Conservation (phyloP, 495 filamentous ascomycete species). For the Lasiosphaeris hirsuta region DNA sequence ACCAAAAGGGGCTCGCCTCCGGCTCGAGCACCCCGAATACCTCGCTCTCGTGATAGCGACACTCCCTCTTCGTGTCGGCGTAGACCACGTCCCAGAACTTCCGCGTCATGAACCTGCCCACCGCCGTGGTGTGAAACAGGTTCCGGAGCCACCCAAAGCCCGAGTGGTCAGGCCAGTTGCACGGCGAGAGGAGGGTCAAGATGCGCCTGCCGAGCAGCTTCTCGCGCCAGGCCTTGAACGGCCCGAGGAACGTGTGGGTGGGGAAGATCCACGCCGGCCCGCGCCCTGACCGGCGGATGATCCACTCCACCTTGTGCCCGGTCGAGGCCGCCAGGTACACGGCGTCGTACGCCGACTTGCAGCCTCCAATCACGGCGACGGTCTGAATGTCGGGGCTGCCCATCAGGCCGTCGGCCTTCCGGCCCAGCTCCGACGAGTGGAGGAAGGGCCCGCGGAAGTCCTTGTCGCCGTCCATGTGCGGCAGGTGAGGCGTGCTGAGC, state of each 20-base stretch:
- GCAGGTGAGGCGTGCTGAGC: constrained; percentile 57
- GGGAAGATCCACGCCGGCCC: constrained; percentile 64
- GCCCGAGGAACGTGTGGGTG: constrained; percentile 28
- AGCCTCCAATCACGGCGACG: constrained; percentile 61
- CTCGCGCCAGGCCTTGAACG: constrained; percentile 25
- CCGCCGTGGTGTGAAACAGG: constrained; percentile 49
- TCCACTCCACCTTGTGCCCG: constrained; percentile 63
- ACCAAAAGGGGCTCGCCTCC: constrained; percentile 57
- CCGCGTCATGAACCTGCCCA: constrained; percentile 59
- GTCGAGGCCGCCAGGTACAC: constrained; percentile 59
- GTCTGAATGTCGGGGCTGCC: constrained; percentile 21
- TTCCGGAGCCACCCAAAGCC: constrained; percentile 21
- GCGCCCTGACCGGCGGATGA: constrained; percentile 68
- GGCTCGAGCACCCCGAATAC: constrained; percentile 54
- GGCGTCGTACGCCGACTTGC: constrained; percentile 73
- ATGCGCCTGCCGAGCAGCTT: constrained; percentile 49
- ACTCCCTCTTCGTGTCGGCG: constrained; percentile 51
- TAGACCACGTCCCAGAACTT: constrained; percentile 58
- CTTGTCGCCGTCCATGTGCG: constrained; percentile 43
- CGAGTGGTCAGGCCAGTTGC: constrained; percentile 20
- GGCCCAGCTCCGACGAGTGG: constrained; percentile 56
- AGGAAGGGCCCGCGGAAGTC: constrained; percentile 56
- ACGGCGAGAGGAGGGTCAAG: constrained; percentile 37
- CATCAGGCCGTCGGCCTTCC: constrained; percentile 9
- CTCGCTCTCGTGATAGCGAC: constrained; percentile 50